Evolutionary conservation across 257 asterid genomes (phyloP), one percentile per base, ranked within the genome.

Genomic region (Primulina tabacum): DNA sequence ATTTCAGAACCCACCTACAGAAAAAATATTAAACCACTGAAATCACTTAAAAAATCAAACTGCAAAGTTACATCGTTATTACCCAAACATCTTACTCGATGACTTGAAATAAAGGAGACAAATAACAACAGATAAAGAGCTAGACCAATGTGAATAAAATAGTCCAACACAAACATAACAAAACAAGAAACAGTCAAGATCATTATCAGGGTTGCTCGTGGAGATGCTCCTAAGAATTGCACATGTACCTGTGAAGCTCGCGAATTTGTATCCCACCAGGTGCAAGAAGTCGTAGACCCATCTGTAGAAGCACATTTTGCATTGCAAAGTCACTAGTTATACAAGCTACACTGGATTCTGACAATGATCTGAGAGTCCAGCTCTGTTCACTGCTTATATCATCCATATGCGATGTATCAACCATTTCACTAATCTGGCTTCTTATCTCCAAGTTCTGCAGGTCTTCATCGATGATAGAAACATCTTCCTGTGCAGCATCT

Each of bases 221-320:
- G 63, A 40, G 40, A 55, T 28, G 35, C 32, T 18, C 3, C 64
- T 10, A 17, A 33, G 55, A 62, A 26, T 24, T 29, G 11, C 28
- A 59, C 14, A 28, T 71, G 66, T 76, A 91, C 99, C 95, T 84
- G 79, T 91, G 96, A 68, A 94, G 88, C 88, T 94, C 97, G 33
- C 93, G 97, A 62, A 94, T 94, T 82, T 94, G 99, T 92, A 88
- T 91, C 76, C 99, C 99, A 71, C 97, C 99, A 66, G 97, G 97
- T 18, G 99, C 99, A 71, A 94, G 80, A 73, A 94, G 95, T 60
- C 97, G 88, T 76, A 94, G 77, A 67, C 97, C 97, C 85, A 94
- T 88, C 89, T 91, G 99, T 69, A 94, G 92, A 40, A 94, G 84
- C 78, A 94, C 99, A 78, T 94, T 94, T 84, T 94, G 99, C 97